phyloP scores from a whole-genome alignment of 306 rosid species.

The Begonia fuchsioides region DNA sequence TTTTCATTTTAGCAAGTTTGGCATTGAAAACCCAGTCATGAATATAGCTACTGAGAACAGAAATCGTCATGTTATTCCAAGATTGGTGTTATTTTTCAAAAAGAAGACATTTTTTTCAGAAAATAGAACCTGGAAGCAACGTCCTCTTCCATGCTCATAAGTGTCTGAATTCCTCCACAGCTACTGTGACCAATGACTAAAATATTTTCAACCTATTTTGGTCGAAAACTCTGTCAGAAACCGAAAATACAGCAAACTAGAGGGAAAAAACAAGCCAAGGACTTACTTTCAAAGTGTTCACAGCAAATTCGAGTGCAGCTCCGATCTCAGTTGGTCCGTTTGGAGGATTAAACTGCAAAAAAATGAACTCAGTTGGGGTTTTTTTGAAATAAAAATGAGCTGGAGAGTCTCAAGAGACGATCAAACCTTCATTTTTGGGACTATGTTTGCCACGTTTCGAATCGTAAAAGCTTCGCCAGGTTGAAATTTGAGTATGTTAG shows the following conservation, averaged over 20 bases:
- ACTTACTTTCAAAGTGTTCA: conserved; percentile 49
- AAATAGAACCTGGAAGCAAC: conserved; percentile 36
- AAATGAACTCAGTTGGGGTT: background rate
- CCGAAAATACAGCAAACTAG: background rate
- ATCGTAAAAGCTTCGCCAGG: conserved; percentile 90
- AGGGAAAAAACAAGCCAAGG: background rate
- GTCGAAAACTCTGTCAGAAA: conserved; percentile 1
- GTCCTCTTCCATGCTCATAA: conserved; percentile 61
- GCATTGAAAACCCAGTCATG: conserved; percentile 58
- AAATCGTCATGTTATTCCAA: too few relatives aligned
- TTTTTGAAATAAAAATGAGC: too few relatives aligned
- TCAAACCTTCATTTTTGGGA: conserved; percentile 68
- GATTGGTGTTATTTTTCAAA: too few relatives aligned
- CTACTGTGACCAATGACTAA: conserved; percentile 79
- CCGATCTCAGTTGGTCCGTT: conserved; percentile 80
- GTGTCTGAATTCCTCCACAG: conserved; percentile 81
- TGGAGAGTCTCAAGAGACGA: background rate
- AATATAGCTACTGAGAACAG: conserved; percentile 36
- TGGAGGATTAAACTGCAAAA: conserved; percentile 17
- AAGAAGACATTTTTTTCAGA: background rate
- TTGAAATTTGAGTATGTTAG: conserved; percentile 75
- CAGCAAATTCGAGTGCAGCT: conserved; percentile 92
- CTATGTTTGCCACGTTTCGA: conserved; percentile 81
- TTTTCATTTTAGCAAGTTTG: conserved; percentile 45
- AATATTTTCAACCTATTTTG: conserved; percentile 62